Conservation (phyloP, 345 rosid species). For the Eucalyptus brandiana region DNA sequence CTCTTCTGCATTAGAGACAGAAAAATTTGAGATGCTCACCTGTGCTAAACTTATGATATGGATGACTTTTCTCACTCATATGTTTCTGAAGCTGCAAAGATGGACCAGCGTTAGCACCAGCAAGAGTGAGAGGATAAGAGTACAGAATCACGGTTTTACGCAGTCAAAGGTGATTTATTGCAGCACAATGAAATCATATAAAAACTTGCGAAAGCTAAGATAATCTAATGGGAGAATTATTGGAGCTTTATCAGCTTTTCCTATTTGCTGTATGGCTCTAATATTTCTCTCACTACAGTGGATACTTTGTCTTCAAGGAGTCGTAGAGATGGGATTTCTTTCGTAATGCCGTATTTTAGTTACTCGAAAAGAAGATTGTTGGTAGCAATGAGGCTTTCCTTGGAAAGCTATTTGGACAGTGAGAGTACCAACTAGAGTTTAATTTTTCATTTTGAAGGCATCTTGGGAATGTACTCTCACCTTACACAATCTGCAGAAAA, state of each 20-base stretch:
- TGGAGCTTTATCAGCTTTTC: neutral
- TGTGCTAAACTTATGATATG: constrained; percentile 88
- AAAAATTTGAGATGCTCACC: constrained; percentile 22
- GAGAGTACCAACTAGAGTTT: neutral
- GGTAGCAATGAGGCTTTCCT: neutral
- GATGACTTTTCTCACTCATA: constrained; percentile 63
- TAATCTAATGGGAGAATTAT: neutral
- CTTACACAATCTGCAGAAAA: neutral
- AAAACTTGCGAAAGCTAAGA: neutral
- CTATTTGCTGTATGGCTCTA: neutral
- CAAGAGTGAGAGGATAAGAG: neutral
- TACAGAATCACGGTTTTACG: neutral
- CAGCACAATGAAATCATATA: neutral
- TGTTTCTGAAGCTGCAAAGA: constrained; percentile 65
- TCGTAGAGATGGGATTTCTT: neutral
- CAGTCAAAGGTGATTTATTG: neutral
- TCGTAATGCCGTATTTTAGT: neutral
- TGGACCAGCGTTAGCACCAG: neutral
- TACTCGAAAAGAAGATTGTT: neutral
- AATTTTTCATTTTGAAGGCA: neutral
- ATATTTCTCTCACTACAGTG: neutral
- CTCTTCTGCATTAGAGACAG: neutral
- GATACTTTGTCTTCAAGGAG: neutral
- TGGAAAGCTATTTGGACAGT: neutral
- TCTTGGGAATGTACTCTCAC: neutral